Evolutionary conservation across 208 protist genomes (phyloP).

Genomic region (Balamuthia mandrillaris): DNA sequence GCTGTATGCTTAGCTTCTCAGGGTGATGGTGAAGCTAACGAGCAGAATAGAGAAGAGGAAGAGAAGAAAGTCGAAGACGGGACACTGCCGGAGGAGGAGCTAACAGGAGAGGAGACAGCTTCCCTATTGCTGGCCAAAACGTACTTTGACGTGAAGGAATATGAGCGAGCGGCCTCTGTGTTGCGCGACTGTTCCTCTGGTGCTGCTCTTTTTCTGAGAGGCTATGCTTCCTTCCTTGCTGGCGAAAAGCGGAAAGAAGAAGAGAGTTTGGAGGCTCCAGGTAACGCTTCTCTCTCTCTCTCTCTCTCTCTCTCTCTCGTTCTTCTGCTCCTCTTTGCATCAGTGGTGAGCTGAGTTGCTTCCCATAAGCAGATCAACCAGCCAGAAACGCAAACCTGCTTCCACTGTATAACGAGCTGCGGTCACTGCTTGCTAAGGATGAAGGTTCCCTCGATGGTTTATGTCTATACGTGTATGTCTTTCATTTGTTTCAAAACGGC

Average conservation of each 20-base stretch:
- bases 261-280: slow-evolving; percentile 1
- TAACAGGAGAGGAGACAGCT: background rate
- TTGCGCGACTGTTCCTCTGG: background rate
- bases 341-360: background rate
- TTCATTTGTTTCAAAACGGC: background rate
- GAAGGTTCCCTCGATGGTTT: slow-evolving; percentile 35
- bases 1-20: too few relatives aligned
- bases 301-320: background rate
- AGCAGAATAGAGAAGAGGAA: background rate
- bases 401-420: background rate
- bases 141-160: slow-evolving; percentile 56
- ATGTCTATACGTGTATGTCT: slow-evolving; percentile 40
- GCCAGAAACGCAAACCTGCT: background rate
- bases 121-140: slow-evolving; percentile 39
- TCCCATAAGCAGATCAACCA: too few relatives aligned
- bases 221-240: background rate
- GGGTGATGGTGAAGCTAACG: background rate
- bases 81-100: background rate
- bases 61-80: background rate
- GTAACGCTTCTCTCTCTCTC: background rate
- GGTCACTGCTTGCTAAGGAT: background rate
- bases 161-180: background rate
- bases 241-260: slow-evolving; percentile 51
- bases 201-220: background rate
- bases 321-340: background rate